phyloP scores from a whole-genome alignment of 495 filamentous ascomycete genomes.

The Articulospora tetracladia region DNA sequence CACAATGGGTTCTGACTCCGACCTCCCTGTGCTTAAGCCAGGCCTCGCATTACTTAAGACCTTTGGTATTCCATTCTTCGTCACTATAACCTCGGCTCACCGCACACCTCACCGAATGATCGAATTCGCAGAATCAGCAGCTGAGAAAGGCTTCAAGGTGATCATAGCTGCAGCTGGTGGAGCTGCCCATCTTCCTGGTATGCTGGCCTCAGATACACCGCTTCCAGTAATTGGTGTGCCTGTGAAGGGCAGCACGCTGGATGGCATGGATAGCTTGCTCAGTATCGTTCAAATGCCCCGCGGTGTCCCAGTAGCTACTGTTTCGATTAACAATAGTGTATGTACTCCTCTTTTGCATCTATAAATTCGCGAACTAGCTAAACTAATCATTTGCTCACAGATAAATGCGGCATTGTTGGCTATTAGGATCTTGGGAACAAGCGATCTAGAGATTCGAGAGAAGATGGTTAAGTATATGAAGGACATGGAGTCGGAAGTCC shows the following conservation, averaged over 20 bases:
- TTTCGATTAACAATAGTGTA: constrained; percentile 83
- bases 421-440: constrained; percentile 74
- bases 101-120: constrained; percentile 84
- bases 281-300: constrained; percentile 92
- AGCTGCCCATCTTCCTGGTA: constrained; percentile 88
- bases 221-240: constrained; percentile 93
- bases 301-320: constrained; percentile 81
- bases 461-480: constrained; percentile 65
- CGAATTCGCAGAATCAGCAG: constrained; percentile 65
- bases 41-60: constrained; percentile 72
- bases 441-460: constrained; percentile 52
- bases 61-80: constrained; percentile 70
- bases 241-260: constrained; percentile 78
- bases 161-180: constrained; percentile 95
- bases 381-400: neutral
- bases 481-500: constrained; percentile 59
- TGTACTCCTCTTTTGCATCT: neutral
- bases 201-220: constrained; percentile 81
- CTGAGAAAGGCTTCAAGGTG: constrained; percentile 69
- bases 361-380: neutral
- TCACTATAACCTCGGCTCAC: constrained; percentile 91
- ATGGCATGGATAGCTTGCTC: constrained; percentile 84
- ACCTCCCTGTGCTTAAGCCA: constrained; percentile 73
- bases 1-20: constrained; percentile 94
- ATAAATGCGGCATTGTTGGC: constrained; percentile 89